These are phyloP conservation scores for Raddia distichophylla DNA, from an alignment of 176 grass and related monocot genomes.

Conservation along the genomic window DNA sequence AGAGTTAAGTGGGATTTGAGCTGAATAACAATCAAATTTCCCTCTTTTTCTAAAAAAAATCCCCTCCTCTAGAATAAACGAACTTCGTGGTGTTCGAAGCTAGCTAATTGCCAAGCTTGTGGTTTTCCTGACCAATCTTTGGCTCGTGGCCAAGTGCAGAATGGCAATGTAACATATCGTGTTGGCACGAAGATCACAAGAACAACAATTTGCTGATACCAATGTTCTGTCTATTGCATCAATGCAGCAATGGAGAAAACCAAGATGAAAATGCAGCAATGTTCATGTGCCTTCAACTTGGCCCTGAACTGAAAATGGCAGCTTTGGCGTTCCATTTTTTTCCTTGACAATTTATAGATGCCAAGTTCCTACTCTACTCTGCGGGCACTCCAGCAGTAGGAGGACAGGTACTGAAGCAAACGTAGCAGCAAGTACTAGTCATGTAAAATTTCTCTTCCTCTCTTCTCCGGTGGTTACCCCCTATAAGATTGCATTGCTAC, in stretches of 20 bases:
- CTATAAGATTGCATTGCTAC: too few relatives aligned
- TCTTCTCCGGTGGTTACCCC: too few relatives aligned
- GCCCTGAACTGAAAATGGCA: neutral
- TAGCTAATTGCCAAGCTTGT: neutral
- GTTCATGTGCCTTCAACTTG: neutral
- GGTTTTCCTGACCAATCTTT: neutral
- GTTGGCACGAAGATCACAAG: neutral
- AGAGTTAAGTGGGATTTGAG: neutral
- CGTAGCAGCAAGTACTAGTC: neutral
- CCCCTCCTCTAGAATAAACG: too few relatives aligned
- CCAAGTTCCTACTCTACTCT: neutral
- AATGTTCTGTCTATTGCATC: neutral
- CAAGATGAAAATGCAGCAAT: neutral
- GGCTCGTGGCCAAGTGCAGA: neutral
- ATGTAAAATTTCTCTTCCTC: slow-evolving; percentile 38
- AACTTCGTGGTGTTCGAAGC: neutral
- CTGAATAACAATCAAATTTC: neutral
- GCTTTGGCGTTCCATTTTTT: neutral
- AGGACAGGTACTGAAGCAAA: neutral
- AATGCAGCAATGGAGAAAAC: neutral
- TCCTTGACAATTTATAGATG: neutral
- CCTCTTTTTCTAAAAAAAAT: too few relatives aligned
- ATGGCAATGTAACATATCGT: neutral
- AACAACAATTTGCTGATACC: neutral
- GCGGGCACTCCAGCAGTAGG: neutral